Conservation (phyloP, 495 filamentous ascomycete species). For the Xylaria acuta region DNA sequence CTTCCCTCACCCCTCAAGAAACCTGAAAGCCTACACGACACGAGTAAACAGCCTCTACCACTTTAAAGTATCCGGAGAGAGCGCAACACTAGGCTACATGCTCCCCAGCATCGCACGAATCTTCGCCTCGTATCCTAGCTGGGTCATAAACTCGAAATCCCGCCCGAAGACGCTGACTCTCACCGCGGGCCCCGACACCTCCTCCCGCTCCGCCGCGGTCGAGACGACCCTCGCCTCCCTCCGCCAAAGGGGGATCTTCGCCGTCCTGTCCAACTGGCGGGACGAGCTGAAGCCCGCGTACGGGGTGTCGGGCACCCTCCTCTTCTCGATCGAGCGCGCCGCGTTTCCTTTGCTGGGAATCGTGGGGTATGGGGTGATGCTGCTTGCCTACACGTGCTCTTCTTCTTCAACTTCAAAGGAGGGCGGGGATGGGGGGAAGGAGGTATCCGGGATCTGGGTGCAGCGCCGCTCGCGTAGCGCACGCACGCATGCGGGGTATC, state of each 20-base stretch:
- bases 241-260: constrained; percentile 62
- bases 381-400: constrained; percentile 44
- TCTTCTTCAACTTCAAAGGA: not conserved
- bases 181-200: not conserved
- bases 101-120: constrained; percentile 6
- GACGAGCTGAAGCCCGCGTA: constrained; percentile 77
- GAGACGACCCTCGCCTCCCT: constrained; percentile 43
- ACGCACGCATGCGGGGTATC: constrained; percentile 49
- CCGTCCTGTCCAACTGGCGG: constrained; percentile 74
- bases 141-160: not conserved
- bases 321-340: constrained; percentile 34
- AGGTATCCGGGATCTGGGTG: constrained; percentile 49
- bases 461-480: constrained; percentile 43
- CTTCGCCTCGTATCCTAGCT: not conserved
- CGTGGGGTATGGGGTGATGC: constrained; percentile 47
- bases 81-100: constrained; percentile 22
- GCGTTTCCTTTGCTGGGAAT: constrained; percentile 48
- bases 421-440: constrained; percentile 5
- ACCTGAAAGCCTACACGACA: constrained; percentile 8
- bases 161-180: constrained; percentile 6
- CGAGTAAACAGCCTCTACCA: constrained; percentile 16
- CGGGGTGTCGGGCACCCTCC: constrained; percentile 47
- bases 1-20: constrained; percentile 14
- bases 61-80: constrained; percentile 5
- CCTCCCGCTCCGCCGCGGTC: constrained; percentile 3